Evolutionary conservation across 2,329 filamentous ascomycete genomes (phyloP).

Genomic region (Hypoxylon rubiginosum): DNA sequence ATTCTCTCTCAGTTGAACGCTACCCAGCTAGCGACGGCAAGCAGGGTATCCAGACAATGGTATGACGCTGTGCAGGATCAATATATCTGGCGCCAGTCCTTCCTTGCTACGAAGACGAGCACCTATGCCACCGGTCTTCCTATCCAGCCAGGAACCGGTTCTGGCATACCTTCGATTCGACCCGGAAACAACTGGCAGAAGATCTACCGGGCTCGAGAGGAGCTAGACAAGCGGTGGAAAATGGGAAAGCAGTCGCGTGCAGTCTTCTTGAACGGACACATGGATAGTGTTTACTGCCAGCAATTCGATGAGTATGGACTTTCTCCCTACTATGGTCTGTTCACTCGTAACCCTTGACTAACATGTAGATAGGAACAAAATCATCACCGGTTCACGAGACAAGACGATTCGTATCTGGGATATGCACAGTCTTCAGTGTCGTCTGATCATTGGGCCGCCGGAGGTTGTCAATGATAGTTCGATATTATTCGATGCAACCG

Average conservation of each 20-base stretch:
- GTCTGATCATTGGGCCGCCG: slow-evolving; percentile 86
- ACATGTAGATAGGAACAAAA: slow-evolving; percentile 77
- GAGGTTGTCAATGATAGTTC: slow-evolving; percentile 68
- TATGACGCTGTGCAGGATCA: slow-evolving; percentile 61
- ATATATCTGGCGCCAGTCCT: slow-evolving; percentile 75
- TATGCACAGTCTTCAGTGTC: slow-evolving; percentile 87
- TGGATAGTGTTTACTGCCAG: slow-evolving; percentile 96
- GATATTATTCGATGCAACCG: slow-evolving; percentile 66
- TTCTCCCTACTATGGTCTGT: not conserved
- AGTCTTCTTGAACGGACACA: slow-evolving; percentile 92
- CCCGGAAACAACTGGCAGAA: slow-evolving; percentile 85
- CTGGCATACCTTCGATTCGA: slow-evolving; percentile 67
- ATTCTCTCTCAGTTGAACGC: slow-evolving; percentile 70
- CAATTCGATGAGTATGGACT: slow-evolving; percentile 91
- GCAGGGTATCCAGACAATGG: slow-evolving; percentile 67
- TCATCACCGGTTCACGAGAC: slow-evolving; percentile 95
- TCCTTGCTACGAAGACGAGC: slow-evolving; percentile 70
- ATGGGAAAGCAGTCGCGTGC: slow-evolving; percentile 78
- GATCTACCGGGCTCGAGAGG: slow-evolving; percentile 82
- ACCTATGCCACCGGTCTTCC: slow-evolving; percentile 71
- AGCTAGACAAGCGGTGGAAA: slow-evolving; percentile 84
- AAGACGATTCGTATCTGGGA: slow-evolving; percentile 98
- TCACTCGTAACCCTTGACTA: slow-evolving; percentile 47
- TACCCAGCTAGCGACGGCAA: slow-evolving; percentile 62
- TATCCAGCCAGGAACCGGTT: slow-evolving; percentile 66